Evolutionary conservation across 108 stramenopile species (phyloP).

Genomic region (Skeletonema potamos): DNA sequence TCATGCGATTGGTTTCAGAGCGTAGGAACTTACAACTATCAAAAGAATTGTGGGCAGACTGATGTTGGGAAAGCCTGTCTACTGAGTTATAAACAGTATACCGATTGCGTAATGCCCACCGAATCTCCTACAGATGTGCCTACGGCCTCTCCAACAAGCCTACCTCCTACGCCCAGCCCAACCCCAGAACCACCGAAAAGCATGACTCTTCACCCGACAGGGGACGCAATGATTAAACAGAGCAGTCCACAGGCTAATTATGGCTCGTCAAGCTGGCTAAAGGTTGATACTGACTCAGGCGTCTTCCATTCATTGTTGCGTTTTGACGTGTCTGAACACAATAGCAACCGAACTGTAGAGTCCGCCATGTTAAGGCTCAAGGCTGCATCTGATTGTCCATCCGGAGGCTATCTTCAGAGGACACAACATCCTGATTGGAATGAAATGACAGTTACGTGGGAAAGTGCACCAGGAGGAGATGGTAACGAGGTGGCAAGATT

Average conservation of each 20-base stretch:
- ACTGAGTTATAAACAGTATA: constrained; percentile 15
- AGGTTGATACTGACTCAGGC: constrained; percentile 23
- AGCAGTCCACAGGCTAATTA: constrained; percentile 15
- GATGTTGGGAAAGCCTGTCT: constrained; percentile 31
- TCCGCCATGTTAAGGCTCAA: constrained; percentile 26
- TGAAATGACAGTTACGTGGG: constrained; percentile 34
- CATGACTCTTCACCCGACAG: constrained; percentile 23
- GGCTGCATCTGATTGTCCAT: constrained; percentile 28
- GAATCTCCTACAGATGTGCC: constrained; percentile 6
- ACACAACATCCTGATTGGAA: constrained; percentile 37
- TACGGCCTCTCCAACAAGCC: neutral
- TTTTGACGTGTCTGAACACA: constrained; percentile 28
- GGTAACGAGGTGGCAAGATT: constrained; percentile 30
- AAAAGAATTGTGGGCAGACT: constrained; percentile 26
- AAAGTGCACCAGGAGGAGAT: constrained; percentile 29
- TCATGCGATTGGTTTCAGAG: constrained; percentile 32
- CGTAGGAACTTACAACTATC: constrained; percentile 6
- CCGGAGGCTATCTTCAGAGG: constrained; percentile 28
- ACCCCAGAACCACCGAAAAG: constrained; percentile 10
- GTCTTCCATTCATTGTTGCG: constrained; percentile 31
- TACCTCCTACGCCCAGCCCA: constrained; percentile 2
- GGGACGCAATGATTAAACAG: constrained; percentile 26
- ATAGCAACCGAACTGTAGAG: constrained; percentile 11
- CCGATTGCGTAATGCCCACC: constrained; percentile 8
- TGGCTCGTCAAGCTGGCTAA: constrained; percentile 27